A percentile compares a stretch with the other conserved stretches of the same genome.
Conservation (phyloP, 768 basidiomycete genomes). For the Pilatotrama ljubarskyi region DNA sequence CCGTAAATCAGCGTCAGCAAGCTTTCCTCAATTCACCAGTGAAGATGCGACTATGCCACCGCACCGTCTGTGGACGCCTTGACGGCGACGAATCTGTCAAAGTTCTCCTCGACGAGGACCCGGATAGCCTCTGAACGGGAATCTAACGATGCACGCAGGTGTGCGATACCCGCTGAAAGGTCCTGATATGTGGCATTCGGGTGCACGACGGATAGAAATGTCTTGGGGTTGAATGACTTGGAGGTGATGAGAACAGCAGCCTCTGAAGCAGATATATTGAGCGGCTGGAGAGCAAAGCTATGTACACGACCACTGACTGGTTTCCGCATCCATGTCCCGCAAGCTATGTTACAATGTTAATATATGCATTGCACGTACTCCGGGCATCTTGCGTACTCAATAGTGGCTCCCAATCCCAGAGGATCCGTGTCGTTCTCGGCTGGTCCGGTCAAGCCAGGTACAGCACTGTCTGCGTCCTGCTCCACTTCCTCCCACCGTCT, state of each 20-base stretch:
- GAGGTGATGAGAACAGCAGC: constrained; percentile 83
- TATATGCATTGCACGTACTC: background rate
- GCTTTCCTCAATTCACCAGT: too few species aligned
- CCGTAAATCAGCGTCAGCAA: background rate
- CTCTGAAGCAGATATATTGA: constrained; percentile 43
- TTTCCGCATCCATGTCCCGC: constrained; percentile 72
- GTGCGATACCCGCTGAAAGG: constrained; percentile 72
- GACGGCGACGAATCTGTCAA: constrained; percentile 96
- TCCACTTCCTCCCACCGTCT: constrained; percentile 92
- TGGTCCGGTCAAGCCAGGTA: constrained; percentile 65
- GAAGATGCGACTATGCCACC: constrained; percentile 7
- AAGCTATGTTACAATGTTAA: constrained; percentile 41
- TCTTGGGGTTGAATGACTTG: constrained; percentile 95
- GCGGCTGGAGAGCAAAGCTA: background rate
- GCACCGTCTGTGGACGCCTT: constrained; percentile 95
- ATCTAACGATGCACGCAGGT: constrained; percentile 80
- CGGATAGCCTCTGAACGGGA: constrained; percentile 92
- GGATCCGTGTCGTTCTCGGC: constrained; percentile 70
- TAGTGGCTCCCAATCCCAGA: constrained; percentile 67
- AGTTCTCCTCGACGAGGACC: constrained; percentile 95
- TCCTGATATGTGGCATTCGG: constrained; percentile 96
- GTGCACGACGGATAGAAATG: constrained; percentile 87
- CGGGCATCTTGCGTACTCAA: constrained; percentile 49
- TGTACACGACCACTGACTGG: constrained; percentile 53
- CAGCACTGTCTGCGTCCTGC: constrained; percentile 76